These are phyloP conservation scores for Beauveria sp. DNA, from an alignment of 2,329 filamentous ascomycete genomes.

Conservation along the genomic window DNA sequence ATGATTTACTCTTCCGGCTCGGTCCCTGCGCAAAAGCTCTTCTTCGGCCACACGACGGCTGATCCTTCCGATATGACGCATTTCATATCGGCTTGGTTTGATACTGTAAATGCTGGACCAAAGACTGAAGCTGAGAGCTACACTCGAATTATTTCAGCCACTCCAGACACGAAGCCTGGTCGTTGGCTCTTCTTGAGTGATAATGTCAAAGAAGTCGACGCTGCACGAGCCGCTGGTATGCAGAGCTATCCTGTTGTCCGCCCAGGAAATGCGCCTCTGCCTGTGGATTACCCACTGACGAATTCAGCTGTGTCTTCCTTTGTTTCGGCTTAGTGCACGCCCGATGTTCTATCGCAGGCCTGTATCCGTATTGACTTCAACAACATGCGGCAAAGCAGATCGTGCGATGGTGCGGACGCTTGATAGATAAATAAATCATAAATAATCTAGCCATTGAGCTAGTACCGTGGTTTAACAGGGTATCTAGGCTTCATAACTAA, in stretches of 20 bases:
- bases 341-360: neutral
- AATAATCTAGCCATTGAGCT: neutral
- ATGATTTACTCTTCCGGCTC: slow-evolving; percentile 80
- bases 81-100: slow-evolving; percentile 61
- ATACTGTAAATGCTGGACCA: slow-evolving; percentile 71
- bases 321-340: neutral
- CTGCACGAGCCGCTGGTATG: slow-evolving; percentile 57
- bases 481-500: neutral
- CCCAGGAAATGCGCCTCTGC: slow-evolving; percentile 62
- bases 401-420: neutral
- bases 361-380: neutral
- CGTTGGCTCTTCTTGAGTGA: slow-evolving; percentile 76
- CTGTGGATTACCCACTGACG: slow-evolving; percentile 35
- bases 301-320: slow-evolving; percentile 22
- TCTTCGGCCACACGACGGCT: slow-evolving; percentile 61
- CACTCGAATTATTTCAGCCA: slow-evolving; percentile 46
- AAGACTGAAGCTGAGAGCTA: slow-evolving; percentile 66
- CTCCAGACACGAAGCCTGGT: slow-evolving; percentile 35
- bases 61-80: slow-evolving; percentile 51
- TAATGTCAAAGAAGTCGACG: slow-evolving; percentile 62
- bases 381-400: neutral
- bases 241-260: slow-evolving; percentile 53
- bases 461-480: neutral
- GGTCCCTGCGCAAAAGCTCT: slow-evolving; percentile 70
- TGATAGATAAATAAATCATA: neutral